A percentile compares a stretch with the other conserved stretches of the same genome.
phyloP scores from a whole-genome alignment of 2,329 filamentous ascomycete species.

The Aspergillus sp. region DNA sequence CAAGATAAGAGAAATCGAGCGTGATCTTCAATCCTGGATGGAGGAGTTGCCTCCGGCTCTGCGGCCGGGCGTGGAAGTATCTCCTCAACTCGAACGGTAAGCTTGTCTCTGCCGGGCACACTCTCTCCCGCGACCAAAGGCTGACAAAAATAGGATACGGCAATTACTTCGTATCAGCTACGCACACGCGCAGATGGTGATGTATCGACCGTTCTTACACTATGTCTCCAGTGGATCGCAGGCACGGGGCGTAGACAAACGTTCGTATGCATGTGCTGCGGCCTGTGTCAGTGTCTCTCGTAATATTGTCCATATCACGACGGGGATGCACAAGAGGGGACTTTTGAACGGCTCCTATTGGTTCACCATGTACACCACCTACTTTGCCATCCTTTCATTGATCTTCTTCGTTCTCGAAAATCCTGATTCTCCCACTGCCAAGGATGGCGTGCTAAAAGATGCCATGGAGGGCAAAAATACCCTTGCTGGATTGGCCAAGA shows the following conservation, averaged over 20 bases:
- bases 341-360: constrained; percentile 56
- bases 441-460: constrained; percentile 71
- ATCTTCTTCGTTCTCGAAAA: constrained; percentile 59
- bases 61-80: constrained; percentile 68
- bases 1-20: constrained; percentile 56
- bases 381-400: constrained; percentile 57
- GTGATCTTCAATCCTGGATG: constrained; percentile 56
- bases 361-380: constrained; percentile 63
- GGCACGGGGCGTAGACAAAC: constrained; percentile 48
- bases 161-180: constrained; percentile 57
- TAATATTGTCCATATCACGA: constrained; percentile 58
- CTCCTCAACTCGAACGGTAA: constrained; percentile 67
- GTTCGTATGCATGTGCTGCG: constrained; percentile 57
- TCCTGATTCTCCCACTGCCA: constrained; percentile 51
- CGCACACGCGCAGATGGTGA: constrained; percentile 56
- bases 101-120: constrained; percentile 13
- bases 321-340: constrained; percentile 55
- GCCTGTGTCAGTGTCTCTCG: constrained; percentile 58
- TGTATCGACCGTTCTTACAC: constrained; percentile 59
- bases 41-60: constrained; percentile 64
- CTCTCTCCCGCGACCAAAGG: neutral
- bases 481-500: constrained; percentile 67
- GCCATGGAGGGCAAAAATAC: constrained; percentile 77
- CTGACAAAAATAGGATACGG: constrained; percentile 38
- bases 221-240: constrained; percentile 49